phyloP scores from a whole-genome alignment of 441 rosid species.

The Populus trichocarpa region DNA sequence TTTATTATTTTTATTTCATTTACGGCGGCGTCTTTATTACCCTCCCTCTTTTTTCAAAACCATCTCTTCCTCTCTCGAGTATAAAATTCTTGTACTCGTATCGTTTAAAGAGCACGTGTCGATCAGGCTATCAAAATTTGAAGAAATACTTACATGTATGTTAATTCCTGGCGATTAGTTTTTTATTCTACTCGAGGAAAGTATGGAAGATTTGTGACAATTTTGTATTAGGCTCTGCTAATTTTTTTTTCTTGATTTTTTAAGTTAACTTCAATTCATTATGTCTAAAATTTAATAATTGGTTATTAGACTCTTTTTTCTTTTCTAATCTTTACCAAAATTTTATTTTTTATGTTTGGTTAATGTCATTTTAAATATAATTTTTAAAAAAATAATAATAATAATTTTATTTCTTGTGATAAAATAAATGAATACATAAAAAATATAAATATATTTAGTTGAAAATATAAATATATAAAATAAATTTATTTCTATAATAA shows the following conservation, averaged over 20 bases:
- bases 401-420: background rate
- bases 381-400: background rate
- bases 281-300: background rate
- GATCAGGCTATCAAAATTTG: too few species aligned
- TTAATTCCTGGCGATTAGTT: background rate
- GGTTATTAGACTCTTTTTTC: background rate
- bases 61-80: background rate
- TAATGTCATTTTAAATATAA: too few species aligned
- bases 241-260: too few species aligned
- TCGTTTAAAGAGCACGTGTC: background rate
- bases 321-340: too few species aligned
- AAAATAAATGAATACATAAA: background rate
- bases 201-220: background rate
- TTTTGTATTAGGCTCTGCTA: too few species aligned
- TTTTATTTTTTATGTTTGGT: too few species aligned
- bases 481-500: too few species aligned
- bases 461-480: too few species aligned
- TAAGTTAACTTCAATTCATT: too few species aligned
- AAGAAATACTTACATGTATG: background rate
- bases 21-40: background rate
- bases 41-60: background rate
- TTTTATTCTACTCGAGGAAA: background rate
- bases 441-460: too few species aligned
- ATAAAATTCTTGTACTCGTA: background rate
- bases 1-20: constrained; percentile 6